phyloP scores from a whole-genome alignment of 1,284 basidiomycete genomes.

The Ustilago lituana region DNA sequence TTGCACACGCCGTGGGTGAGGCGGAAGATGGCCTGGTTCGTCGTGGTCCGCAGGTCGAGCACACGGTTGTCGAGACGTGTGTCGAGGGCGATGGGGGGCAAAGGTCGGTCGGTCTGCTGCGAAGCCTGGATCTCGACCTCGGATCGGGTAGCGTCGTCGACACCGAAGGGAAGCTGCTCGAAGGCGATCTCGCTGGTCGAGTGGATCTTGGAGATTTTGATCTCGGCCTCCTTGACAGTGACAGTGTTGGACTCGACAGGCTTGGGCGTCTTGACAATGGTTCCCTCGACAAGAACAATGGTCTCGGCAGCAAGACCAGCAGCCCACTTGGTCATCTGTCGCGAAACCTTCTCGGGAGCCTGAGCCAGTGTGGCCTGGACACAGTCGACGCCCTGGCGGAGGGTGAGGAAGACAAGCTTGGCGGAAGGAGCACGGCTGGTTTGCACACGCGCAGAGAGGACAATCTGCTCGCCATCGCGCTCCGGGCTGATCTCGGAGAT shows the following conservation, averaged over 20 bases:
- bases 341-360: slow-evolving; percentile 84
- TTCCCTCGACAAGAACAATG: slow-evolving; percentile 87
- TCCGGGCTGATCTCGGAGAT: slow-evolving; percentile 77
- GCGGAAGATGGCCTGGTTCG: slow-evolving; percentile 95
- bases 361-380: slow-evolving; percentile 87
- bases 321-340: slow-evolving; percentile 97
- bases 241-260: slow-evolving; percentile 90
- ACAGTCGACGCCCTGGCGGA: slow-evolving; percentile 88
- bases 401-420: slow-evolving; percentile 93
- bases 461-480: slow-evolving; percentile 79
- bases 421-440: slow-evolving; percentile 78
- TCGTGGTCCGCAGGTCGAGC: slow-evolving; percentile 90
- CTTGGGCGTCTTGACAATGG: slow-evolving; percentile 74
- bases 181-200: slow-evolving; percentile 79
- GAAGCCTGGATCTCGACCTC: slow-evolving; percentile 77
- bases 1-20: slow-evolving; percentile 87
- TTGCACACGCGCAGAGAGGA: slow-evolving; percentile 89
- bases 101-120: slow-evolving; percentile 63
- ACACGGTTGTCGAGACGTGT: slow-evolving; percentile 95
- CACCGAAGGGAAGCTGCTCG: slow-evolving; percentile 80
- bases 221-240: slow-evolving; percentile 85
- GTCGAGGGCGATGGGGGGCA: slow-evolving; percentile 70
- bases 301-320: slow-evolving; percentile 83
- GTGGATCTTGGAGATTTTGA: slow-evolving; percentile 86
- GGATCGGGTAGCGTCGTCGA: slow-evolving; percentile 89